Evolutionary conservation across 345 rosid genomes (phyloP), one percentile per base, ranked within the genome.

Genomic region (Murraya koenigii): DNA sequence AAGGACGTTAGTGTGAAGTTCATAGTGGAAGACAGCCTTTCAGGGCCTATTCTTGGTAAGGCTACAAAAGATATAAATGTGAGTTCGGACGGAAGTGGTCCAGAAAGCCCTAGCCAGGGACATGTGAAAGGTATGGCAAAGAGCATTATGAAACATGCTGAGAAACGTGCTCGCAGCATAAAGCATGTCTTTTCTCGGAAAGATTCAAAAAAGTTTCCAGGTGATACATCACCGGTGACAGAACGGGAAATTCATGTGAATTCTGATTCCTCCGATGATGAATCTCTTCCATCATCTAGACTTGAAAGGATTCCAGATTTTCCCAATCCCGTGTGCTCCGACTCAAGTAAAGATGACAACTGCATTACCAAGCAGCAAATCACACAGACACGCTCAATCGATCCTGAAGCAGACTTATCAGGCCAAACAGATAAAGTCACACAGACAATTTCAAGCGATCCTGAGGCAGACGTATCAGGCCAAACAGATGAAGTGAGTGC

Each of bases 131-230:
- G 67, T 41, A 85, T 81, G 86, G 92, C 97, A 15, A 94, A 88
- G 86, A 83, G 86, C 67, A 52, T 94, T 54, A 33, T 89, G n/a
- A 93, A 86, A 81, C 90, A 88, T 13, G 93, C 97, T 54, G 92
- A 66, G 76, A 90, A 87, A 41, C 88, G 88, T 78, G 92, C 93
- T 63, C 87, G 83, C 58, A 66, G 72, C 54, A 5, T 93, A 41
- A 95, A 88, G 82, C 88, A 91, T 55, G 90, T 41, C 0, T 81
- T 96, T 75, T 91, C 97, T 6, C 87, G 83, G 44, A 96, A 88
- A 87, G 92, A 92, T 35, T 91, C 97, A 32, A 85, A 77, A 79
- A 86, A 72, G 65, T 74, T 79, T 23, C 78, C 8, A 41, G 85
- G 39, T 30, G 66, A 44, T 78, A 62, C 83, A 71, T 67, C 84